These are phyloP conservation scores for Syzygium malaccense DNA, from an alignment of 441 rosid genomes.

Conservation along the genomic window DNA sequence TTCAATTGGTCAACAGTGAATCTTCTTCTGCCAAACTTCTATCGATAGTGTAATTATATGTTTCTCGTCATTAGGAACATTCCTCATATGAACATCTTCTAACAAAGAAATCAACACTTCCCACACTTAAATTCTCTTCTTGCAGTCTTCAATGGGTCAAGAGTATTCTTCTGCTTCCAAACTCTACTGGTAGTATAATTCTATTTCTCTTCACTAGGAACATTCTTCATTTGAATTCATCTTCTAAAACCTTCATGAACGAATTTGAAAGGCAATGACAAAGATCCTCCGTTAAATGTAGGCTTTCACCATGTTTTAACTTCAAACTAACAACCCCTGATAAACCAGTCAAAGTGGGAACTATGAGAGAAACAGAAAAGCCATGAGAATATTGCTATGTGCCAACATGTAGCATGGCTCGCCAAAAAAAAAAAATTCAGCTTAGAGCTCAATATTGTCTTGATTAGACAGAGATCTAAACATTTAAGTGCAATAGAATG, in stretches of 20 bases:
- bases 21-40: constrained; percentile 67
- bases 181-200: constrained; percentile 18
- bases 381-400: constrained; percentile 14
- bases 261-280: constrained; percentile 57
- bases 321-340: constrained; percentile 98
- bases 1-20: constrained; percentile 12
- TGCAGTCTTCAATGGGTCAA: not conserved
- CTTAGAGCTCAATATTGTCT: not conserved
- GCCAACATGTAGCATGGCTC: not conserved
- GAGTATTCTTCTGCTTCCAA: constrained; percentile 45
- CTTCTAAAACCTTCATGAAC: constrained; percentile 44
- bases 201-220: not conserved
- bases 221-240: not conserved
- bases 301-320: constrained; percentile 98
- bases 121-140: not conserved
- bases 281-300: constrained; percentile 75
- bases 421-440: not conserved
- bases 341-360: constrained; percentile 80
- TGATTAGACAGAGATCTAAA: not conserved
- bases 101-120: not conserved
- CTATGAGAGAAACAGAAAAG: constrained; percentile 22
- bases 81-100: constrained; percentile 44
- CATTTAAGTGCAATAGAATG: not conserved
- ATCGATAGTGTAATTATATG: constrained; percentile 47
- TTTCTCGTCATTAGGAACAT: constrained; percentile 53